Conservation (phyloP, 2,329 filamentous ascomycete species). For the Magnaporthiopsis incrustans region DNA sequence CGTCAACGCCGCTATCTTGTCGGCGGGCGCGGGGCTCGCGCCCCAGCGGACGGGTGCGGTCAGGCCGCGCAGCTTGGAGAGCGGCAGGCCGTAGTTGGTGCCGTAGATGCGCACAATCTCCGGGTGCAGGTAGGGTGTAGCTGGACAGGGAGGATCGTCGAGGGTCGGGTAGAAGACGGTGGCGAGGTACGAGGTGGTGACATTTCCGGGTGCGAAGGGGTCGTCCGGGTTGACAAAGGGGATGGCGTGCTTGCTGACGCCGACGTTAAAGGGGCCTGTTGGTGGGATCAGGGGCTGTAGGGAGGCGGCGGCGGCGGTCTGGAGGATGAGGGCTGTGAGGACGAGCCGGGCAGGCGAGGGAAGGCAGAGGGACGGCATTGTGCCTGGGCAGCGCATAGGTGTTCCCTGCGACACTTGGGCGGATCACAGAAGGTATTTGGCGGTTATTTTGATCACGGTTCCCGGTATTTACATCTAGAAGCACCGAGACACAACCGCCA, state of each 20-base stretch:
- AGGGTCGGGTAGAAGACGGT: slow-evolving; percentile 13
- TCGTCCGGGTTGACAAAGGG: slow-evolving; percentile 8
- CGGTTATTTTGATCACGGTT: too few species aligned
- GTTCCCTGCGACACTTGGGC: too few species aligned
- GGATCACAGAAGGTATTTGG: too few species aligned
- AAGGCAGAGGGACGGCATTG: too few species aligned
- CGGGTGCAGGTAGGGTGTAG: slow-evolving; percentile 3
- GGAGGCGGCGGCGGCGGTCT: not conserved
- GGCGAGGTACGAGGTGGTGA: slow-evolving; percentile 12
- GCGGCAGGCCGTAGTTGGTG: slow-evolving; percentile 50
- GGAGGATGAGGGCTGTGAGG: too few species aligned
- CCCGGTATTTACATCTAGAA: too few species aligned
- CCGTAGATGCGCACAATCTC: slow-evolving; percentile 11
- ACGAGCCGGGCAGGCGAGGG: too few species aligned
- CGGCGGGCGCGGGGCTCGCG: slow-evolving; percentile 11
- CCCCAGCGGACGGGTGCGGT: slow-evolving; percentile 10
- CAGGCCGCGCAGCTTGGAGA: slow-evolving; percentile 50
- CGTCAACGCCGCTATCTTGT: slow-evolving; percentile 9
- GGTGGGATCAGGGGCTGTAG: slow-evolving; percentile 6
- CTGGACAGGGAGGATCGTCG: not conserved
- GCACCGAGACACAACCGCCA: too few species aligned
- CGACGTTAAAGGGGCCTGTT: slow-evolving; percentile 9
- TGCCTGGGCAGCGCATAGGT: too few species aligned
- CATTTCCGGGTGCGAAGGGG: slow-evolving; percentile 11
- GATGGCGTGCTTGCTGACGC: slow-evolving; percentile 9